Evolutionary conservation across 129 eudicot species (phyloP).

Genomic region (Scalesia atractyloides): DNA sequence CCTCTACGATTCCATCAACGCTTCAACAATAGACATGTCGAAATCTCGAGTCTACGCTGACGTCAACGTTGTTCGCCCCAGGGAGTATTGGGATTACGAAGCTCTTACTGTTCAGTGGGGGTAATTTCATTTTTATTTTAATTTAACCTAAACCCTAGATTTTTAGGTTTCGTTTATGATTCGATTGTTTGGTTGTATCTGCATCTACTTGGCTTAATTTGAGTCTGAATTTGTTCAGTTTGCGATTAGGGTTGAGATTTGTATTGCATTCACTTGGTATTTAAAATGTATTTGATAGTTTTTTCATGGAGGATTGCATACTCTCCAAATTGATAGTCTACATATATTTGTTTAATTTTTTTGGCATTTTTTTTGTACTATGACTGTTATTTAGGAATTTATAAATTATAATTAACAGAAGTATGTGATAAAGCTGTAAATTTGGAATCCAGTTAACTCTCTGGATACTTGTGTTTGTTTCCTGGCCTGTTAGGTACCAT

Average conservation of each 20-base stretch:
- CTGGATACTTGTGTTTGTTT: background rate
- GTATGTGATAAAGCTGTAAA: background rate
- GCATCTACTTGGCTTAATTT: slow-evolving; percentile 15
- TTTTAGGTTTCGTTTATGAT: background rate
- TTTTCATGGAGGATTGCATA: background rate
- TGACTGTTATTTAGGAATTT: background rate
- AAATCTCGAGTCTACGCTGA: slow-evolving; percentile 86
- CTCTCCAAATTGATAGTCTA: background rate
- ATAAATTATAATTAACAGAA: background rate
- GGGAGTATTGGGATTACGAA: slow-evolving; percentile 97
- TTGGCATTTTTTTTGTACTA: background rate
- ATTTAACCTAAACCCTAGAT: slow-evolving; percentile 22
- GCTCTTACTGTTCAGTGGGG: slow-evolving; percentile 98
- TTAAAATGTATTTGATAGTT: background rate
- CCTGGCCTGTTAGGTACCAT: background rate
- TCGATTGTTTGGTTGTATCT: background rate
- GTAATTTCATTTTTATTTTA: slow-evolving; percentile 30
- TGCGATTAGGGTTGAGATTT: slow-evolving; percentile 26
- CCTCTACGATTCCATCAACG: slow-evolving; percentile 35
- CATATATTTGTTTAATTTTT: background rate
- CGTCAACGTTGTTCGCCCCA: slow-evolving; percentile 82
- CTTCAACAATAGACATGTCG: slow-evolving; percentile 52
- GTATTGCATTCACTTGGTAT: background rate
- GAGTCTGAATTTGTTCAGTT: slow-evolving; percentile 2
- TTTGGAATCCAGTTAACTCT: slow-evolving; percentile 3